Conservation (phyloP, 768 basidiomycete genomes). For the Cyclocybe cylindracea region DNA sequence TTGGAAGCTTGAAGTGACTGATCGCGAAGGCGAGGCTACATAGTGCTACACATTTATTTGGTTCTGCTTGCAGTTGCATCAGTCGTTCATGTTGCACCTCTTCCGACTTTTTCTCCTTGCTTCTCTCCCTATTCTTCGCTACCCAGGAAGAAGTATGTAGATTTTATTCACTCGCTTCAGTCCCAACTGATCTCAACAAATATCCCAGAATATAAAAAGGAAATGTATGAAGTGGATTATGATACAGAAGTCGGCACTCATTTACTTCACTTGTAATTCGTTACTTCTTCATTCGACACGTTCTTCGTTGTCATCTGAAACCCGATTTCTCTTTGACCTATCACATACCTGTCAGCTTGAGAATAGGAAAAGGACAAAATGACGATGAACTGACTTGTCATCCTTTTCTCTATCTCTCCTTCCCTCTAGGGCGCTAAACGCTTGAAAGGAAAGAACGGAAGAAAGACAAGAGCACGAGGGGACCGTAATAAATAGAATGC, state of each 20-base stretch:
- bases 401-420: slow-evolving; percentile 7
- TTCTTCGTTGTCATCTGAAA: slow-evolving; percentile 3
- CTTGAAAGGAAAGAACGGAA: slow-evolving; percentile 7
- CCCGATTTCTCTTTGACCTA: slow-evolving; percentile 9
- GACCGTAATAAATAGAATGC: slow-evolving; percentile 11
- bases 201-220: neutral
- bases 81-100: no score
- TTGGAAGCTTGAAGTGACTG: no score
- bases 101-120: no score
- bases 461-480: neutral
- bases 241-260: slow-evolving; percentile 22
- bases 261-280: slow-evolving; percentile 21
- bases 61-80: no score
- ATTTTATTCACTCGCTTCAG: no score
- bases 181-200: no score
- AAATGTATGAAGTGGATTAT: slow-evolving; percentile 20
- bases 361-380: neutral
- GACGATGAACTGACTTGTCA: slow-evolving; percentile 6
- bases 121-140: no score
- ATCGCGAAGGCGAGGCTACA: no score
- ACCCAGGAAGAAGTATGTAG: no score
- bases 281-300: slow-evolving; percentile 17
- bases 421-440: slow-evolving; percentile 6
- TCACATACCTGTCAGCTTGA: neutral
- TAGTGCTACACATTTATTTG: no score